These are phyloP conservation scores for Erucastrum elatum DNA, from an alignment of 345 rosid species.

Conservation along the genomic window DNA sequence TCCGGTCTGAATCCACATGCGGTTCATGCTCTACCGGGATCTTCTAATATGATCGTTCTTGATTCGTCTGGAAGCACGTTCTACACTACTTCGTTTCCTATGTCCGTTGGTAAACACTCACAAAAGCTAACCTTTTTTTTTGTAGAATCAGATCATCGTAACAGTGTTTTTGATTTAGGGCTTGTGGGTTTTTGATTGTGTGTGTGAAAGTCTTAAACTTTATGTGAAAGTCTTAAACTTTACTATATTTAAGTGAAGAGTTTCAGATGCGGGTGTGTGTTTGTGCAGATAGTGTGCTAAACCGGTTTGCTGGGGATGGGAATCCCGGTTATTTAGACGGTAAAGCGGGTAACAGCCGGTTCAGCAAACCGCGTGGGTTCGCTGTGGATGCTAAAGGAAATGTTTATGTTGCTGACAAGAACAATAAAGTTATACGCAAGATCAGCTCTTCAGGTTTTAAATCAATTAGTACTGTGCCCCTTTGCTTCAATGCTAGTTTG, in stretches of 20 bases:
- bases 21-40: conserved; percentile 46
- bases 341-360: conserved; percentile 48
- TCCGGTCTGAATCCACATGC: conserved; percentile 49
- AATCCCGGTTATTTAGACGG: conserved; percentile 48
- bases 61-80: conserved; percentile 46
- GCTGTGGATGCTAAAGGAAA: conserved; percentile 64
- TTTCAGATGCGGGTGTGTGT: neutral
- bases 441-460: conserved; percentile 54
- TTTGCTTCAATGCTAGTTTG: neutral
- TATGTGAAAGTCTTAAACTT: conserved; percentile 9
- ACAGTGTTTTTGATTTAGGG: neutral
- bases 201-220: conserved; percentile 1
- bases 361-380: conserved; percentile 52
- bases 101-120: conserved; percentile 43
- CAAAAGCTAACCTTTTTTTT: neutral
- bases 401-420: conserved; percentile 65
- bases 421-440: conserved; percentile 58
- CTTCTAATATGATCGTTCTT: conserved; percentile 55
- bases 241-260: neutral
- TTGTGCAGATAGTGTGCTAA: conserved; percentile 47
- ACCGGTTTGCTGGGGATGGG: conserved; percentile 53
- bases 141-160: neutral
- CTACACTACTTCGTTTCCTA: conserved; percentile 56
- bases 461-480: neutral
- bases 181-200: conserved; percentile 1